Percentiles rank a stretch among this genome's conserved stretches.
These are phyloP conservation scores for Botrytis cinerea DNA, from an alignment of 2,329 filamentous ascomycete genomes.

Conservation along the genomic window DNA sequence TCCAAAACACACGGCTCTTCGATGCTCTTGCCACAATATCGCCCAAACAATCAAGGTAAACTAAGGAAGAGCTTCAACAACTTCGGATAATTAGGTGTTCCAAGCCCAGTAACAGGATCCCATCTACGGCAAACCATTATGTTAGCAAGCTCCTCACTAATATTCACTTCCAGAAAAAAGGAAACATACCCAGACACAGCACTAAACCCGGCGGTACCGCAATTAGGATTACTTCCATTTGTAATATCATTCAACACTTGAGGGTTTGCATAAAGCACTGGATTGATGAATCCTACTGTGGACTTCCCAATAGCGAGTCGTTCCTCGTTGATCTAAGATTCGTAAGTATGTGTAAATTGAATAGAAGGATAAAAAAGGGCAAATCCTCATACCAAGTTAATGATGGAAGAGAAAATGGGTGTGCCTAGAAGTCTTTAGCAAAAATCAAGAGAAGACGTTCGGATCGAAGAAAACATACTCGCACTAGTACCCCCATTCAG, in stretches of 20 bases:
- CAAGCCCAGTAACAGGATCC: slow-evolving; percentile 42
- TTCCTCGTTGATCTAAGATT: slow-evolving; percentile 44
- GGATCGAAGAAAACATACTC: neutral
- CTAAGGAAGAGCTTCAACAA: slow-evolving; percentile 32
- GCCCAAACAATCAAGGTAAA: slow-evolving; percentile 25
- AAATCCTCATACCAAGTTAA: slow-evolving; percentile 16
- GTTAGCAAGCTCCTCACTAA: neutral
- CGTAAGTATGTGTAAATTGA: neutral
- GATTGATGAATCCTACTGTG: slow-evolving; percentile 46
- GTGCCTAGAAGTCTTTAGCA: slow-evolving; percentile 34
- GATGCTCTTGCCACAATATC: neutral
- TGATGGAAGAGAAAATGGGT: slow-evolving; percentile 24
- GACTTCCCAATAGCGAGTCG: slow-evolving; percentile 42
- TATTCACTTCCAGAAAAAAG: neutral
- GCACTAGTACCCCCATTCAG: slow-evolving; percentile 24
- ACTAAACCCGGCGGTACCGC: slow-evolving; percentile 40
- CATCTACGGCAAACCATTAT: slow-evolving; percentile 26
- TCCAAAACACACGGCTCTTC: neutral
- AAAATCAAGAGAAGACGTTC: neutral
- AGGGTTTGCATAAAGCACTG: slow-evolving; percentile 37
- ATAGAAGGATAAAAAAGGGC: neutral
- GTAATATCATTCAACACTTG: slow-evolving; percentile 42
- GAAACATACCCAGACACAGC: slow-evolving; percentile 36
- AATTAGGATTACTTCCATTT: slow-evolving; percentile 40
- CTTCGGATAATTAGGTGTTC: slow-evolving; percentile 39